Percentiles rank a stretch among this genome's conserved stretches.
Evolutionary conservation across 768 basidiomycete species (phyloP).

Genomic region (Heimioporus sp.): DNA sequence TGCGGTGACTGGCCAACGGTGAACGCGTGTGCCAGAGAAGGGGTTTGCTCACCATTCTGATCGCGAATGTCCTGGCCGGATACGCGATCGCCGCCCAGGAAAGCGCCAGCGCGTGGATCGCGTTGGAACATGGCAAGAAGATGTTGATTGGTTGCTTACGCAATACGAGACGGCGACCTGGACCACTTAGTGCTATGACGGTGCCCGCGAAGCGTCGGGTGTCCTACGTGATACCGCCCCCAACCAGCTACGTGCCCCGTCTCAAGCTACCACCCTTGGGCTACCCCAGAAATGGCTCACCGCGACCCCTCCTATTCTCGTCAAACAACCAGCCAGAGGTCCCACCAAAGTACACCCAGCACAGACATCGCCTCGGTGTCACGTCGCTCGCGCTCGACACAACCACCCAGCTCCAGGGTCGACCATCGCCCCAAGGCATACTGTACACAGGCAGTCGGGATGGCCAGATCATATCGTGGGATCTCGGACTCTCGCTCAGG

Average conservation of each 20-base stretch:
- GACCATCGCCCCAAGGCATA: conserved; percentile 74
- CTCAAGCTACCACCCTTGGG: conserved; percentile 72
- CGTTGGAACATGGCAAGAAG: conserved; percentile 73
- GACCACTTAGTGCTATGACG: conserved; percentile 20
- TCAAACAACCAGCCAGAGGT: conserved; percentile 25
- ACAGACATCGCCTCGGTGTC: conserved; percentile 85
- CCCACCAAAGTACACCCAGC: conserved; percentile 39
- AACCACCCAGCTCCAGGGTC: conserved; percentile 71
- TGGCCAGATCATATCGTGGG: conserved; percentile 86
- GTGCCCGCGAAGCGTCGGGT: conserved; percentile 62
- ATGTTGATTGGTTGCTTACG: conserved; percentile 17
- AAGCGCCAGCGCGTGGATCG: conserved; percentile 88
- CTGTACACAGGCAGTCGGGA: conserved; percentile 89
- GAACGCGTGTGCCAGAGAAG: not conserved
- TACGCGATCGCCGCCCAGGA: conserved; percentile 90
- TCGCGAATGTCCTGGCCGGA: conserved; percentile 95
- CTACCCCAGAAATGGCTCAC: conserved; percentile 60
- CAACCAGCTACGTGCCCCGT: conserved; percentile 56
- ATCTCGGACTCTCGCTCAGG: conserved; percentile 65
- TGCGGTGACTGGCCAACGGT: conserved; percentile 67
- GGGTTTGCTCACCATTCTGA: conserved; percentile 75
- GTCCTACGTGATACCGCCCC: conserved; percentile 85
- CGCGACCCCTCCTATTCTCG: conserved; percentile 63
- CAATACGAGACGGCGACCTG: conserved; percentile 6
- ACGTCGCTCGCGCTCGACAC: conserved; percentile 85